These are phyloP conservation scores for Cladosporium sp. DNA, from an alignment of 2,329 filamentous ascomycete genomes.

Conservation along the genomic window DNA sequence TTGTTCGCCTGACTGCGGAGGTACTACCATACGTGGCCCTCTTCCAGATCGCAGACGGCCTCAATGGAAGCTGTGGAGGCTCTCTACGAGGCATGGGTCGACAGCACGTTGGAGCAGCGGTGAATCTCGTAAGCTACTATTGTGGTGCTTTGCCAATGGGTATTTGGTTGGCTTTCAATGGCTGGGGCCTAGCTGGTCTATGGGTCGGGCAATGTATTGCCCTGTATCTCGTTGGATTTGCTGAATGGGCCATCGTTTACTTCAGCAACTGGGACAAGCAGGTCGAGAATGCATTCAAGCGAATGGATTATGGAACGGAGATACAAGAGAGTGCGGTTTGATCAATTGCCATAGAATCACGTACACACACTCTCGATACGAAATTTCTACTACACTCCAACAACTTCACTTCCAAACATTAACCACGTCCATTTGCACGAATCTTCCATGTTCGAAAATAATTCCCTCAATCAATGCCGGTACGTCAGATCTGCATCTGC, in stretches of 20 bases:
- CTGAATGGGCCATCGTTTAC: slow-evolving; percentile 77
- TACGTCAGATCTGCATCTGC: neutral
- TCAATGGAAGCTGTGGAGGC: slow-evolving; percentile 82
- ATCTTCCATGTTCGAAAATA: too few species aligned
- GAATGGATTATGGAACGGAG: slow-evolving; percentile 59
- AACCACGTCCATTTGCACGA: too few species aligned
- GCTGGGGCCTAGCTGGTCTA: slow-evolving; percentile 74
- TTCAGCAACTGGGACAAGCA: slow-evolving; percentile 73
- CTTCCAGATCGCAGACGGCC: slow-evolving; percentile 84
- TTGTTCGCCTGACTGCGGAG: slow-evolving; percentile 67
- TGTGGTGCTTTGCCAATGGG: slow-evolving; percentile 75
- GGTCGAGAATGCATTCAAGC: slow-evolving; percentile 64
- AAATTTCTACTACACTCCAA: too few species aligned
- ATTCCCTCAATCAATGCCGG: neutral
- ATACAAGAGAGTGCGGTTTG: neutral
- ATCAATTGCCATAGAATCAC: neutral
- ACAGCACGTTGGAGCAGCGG: slow-evolving; percentile 77
- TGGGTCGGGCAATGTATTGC: slow-evolving; percentile 67
- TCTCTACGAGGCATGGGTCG: slow-evolving; percentile 77
- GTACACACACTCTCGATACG: too few species aligned
- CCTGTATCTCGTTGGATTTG: slow-evolving; percentile 70
- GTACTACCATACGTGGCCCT: slow-evolving; percentile 84
- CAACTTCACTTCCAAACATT: too few species aligned
- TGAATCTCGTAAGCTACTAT: slow-evolving; percentile 83
- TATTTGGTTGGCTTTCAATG: slow-evolving; percentile 79